Base-by-base conservation (phyloP, 805 yeast species). In the Tetrapisispora iriomotensis region DNA sequence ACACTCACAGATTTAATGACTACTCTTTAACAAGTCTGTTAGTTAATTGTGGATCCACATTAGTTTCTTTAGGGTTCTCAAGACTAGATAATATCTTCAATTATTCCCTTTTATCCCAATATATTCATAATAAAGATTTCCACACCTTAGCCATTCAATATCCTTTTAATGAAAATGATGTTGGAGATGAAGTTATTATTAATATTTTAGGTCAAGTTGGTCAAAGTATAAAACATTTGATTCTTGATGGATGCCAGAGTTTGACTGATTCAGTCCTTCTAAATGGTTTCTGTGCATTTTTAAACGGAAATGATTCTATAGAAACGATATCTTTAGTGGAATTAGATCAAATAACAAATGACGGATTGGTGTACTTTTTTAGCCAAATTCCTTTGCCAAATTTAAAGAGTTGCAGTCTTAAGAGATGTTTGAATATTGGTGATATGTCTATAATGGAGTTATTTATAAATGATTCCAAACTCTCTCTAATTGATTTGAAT, bases 1-100 rank as follows among this genome's bases (percentile, higher is more conserved):
- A 86, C 52, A 90, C 96, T 1, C 95, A 90, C 56, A 67, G 97
- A 40, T 79, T 92, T 46, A 71, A 77, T 12, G 73, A 79, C 41
- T 79, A 74, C 35, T 76, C 87, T 0, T 56, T 90, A 20, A 68
- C 75, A 3, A 58, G 77, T 15, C 54, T 92, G 32, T 64, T 83
- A 15, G 81, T 74, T 34, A 71, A 71, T 39, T 75, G 87, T 53
- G 75, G 77, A n/a, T 48, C 65, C 0, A 66, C 66, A 19, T 56
- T 92, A 27, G 69, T 68, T n/a, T 62, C 67, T 4, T 61, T 92
- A 29, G 70, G 76, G 26, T 56, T 92, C 20, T 71, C 81, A 6
- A 64, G 90, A 37, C 61, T 92, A 19, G 94, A 86, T 54, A 88
- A 88, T 1, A 58, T 92, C 20, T 70, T 67, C 34, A 70, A 77